phyloP scores from a whole-genome alignment of 2,329 filamentous ascomycete genomes.

The Claviceps paspali region DNA sequence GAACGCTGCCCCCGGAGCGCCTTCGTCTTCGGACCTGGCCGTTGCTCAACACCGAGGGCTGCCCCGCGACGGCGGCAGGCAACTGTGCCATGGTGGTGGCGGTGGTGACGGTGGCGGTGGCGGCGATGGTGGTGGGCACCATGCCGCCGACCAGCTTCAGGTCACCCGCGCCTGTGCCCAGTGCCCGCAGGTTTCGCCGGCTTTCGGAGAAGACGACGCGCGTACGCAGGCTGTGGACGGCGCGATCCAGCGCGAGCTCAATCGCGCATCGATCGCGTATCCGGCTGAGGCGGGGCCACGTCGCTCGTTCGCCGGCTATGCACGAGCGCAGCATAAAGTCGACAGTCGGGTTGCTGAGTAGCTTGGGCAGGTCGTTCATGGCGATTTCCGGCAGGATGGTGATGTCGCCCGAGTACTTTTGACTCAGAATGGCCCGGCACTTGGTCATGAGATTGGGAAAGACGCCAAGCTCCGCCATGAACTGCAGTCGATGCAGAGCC shows the following conservation, averaged over 20 bases:
- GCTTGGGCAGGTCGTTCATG: slow-evolving; percentile 56
- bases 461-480: slow-evolving; percentile 65
- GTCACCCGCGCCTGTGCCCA: slow-evolving; percentile 19
- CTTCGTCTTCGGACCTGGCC: slow-evolving; percentile 26
- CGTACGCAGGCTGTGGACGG: slow-evolving; percentile 53
- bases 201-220: slow-evolving; percentile 54
- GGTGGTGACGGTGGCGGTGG: no score
- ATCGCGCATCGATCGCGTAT: slow-evolving; percentile 80
- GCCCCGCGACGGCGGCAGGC: neutral
- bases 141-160: slow-evolving; percentile 10
- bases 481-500: slow-evolving; percentile 63
- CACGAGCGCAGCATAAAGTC: slow-evolving; percentile 77
- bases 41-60: slow-evolving; percentile 6
- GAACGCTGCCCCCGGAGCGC: slow-evolving; percentile 34
- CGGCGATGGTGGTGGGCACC: neutral
- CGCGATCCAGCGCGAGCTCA: slow-evolving; percentile 67
- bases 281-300: slow-evolving; percentile 78
- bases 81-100: no score
- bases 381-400: slow-evolving; percentile 76
- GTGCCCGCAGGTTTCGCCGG: slow-evolving; percentile 41
- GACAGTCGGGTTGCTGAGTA: slow-evolving; percentile 69
- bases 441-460: slow-evolving; percentile 70
- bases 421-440: slow-evolving; percentile 64
- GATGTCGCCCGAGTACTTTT: slow-evolving; percentile 89
- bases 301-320: slow-evolving; percentile 66